Evolutionary conservation across 176 grass and related monocot genomes (phyloP), one percentile per base, ranked within the genome.

Genomic region (Miscanthus lutarioriparius): DNA sequence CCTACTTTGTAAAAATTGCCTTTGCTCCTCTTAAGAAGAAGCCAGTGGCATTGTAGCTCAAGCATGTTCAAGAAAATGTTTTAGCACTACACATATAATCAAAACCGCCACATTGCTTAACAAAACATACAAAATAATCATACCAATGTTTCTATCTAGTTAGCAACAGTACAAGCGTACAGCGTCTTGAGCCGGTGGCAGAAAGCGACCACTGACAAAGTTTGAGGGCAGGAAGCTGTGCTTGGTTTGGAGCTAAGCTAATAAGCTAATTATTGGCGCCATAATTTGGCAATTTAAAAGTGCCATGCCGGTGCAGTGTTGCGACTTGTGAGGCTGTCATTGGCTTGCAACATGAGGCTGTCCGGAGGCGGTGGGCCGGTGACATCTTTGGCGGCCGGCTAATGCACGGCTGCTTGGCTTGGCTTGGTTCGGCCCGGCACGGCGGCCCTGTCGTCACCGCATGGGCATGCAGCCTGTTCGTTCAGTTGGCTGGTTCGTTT

Each of bases 191-290:
- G 45, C 33, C 7, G 76, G 82, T 75, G 76, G 37, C 37, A 7
- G 83, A 90, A 86, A 78, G 74, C 67, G 74, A 86, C 74, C 65
- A 30, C 2, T 28, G 83, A 86, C 83, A 90, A 86, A 90, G 67
- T 6, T 67, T 70, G 70, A 75, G 83, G 49, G 28, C 56, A 44
- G 12, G 78, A 20, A 67, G 45, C 43, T 9, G 79, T 44, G 25
- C 65, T 16, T 16, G 4, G 40, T 76, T 81, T 85, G 77, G 82
- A 81, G 64, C 78, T 23, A 56, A 53, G 78, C 78, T 72, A 61
- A 73, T 56, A 41, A 47, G 47, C 47, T 16, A 48, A 84, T 84
- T 74, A 78, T 83, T 74, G 28, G 58, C 43, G 32, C 6, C 35
- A 82, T 66, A 74, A 72, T 49, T 66, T 9, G 9, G 27, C 3